phyloP scores from a whole-genome alignment of 2,329 filamentous ascomycete genomes.

The Aulographum hederae region DNA sequence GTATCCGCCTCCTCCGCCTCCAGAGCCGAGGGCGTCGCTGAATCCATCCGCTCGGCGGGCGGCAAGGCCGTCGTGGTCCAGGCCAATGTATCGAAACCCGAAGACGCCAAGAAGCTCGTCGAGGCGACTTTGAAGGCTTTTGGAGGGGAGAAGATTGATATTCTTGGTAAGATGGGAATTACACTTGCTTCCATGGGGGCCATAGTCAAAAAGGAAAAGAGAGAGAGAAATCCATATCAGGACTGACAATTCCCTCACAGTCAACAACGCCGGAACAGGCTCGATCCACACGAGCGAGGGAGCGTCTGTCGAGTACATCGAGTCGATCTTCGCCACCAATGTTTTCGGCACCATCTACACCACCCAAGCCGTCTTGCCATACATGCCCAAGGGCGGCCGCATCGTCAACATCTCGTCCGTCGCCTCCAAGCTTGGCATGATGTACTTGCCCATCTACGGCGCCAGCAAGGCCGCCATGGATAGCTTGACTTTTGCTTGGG shows the following conservation, averaged over 20 bases:
- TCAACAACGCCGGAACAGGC: too few relatives aligned
- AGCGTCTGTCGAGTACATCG: too few relatives aligned
- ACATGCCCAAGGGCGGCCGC: slow-evolving; percentile 19
- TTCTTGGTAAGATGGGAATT: slow-evolving; percentile 21
- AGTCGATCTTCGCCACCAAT: slow-evolving; percentile 15
- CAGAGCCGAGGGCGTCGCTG: slow-evolving; percentile 15
- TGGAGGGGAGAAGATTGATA: slow-evolving; percentile 20
- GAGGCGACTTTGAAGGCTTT: slow-evolving; percentile 18
- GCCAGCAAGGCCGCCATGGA: slow-evolving; percentile 3
- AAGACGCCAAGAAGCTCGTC: slow-evolving; percentile 11
- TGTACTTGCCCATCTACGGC: slow-evolving; percentile 1
- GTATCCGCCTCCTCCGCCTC: slow-evolving; percentile 16
- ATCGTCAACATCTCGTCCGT: slow-evolving; percentile 17
- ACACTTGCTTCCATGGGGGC: too few relatives aligned
- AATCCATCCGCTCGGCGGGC: slow-evolving; percentile 12
- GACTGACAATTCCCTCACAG: too few relatives aligned
- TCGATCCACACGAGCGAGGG: too few relatives aligned
- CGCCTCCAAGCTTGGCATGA: slow-evolving; percentile 8
- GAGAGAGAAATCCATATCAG: too few relatives aligned
- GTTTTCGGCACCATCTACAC: slow-evolving; percentile 18
- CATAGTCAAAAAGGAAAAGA: too few relatives aligned
- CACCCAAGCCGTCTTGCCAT: slow-evolving; percentile 14
- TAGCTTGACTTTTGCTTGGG: slow-evolving; percentile 1
- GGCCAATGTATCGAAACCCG: slow-evolving; percentile 10
- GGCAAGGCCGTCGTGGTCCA: slow-evolving; percentile 15